These are phyloP conservation scores for Prunus campanulata DNA, from an alignment of 306 rosid genomes.

Conservation along the genomic window DNA sequence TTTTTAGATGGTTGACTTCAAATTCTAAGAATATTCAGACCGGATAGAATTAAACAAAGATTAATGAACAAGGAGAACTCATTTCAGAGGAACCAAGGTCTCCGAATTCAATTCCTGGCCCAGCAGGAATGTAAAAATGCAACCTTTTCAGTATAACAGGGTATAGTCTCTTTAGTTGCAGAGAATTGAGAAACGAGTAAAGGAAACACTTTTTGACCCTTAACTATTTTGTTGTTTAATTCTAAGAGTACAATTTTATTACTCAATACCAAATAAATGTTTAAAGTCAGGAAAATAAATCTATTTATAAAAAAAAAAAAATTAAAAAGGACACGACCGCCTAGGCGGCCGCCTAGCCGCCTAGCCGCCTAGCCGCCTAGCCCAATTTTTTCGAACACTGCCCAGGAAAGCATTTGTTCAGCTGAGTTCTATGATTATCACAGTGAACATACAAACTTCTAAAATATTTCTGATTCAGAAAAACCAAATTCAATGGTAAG, in stretches of 20 bases:
- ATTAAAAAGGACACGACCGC: too few relatives aligned
- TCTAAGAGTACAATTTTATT: neutral
- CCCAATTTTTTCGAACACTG: too few relatives aligned
- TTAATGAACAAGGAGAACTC: neutral
- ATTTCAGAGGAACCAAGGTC: neutral
- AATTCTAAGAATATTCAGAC: neutral
- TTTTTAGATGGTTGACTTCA: neutral
- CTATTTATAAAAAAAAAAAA: neutral
- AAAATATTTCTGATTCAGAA: neutral
- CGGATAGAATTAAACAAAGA: neutral
- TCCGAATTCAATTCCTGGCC: neutral
- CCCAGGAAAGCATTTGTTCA: neutral
- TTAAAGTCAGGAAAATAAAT: neutral
- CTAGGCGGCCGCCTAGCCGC: too few relatives aligned
- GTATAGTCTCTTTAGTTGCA: neutral
- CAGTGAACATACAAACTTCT: neutral
- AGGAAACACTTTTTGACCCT: neutral
- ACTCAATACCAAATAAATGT: neutral
- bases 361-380: too few relatives aligned
- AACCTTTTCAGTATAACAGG: neutral
- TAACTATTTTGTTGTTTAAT: neutral
- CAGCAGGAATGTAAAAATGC: neutral
- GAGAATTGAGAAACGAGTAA: neutral
- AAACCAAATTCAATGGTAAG: neutral
- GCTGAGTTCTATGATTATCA: neutral